Evolutionary conservation across 2,329 filamentous ascomycete genomes (phyloP).

Genomic region (Pseudogymnoascus sp.): DNA sequence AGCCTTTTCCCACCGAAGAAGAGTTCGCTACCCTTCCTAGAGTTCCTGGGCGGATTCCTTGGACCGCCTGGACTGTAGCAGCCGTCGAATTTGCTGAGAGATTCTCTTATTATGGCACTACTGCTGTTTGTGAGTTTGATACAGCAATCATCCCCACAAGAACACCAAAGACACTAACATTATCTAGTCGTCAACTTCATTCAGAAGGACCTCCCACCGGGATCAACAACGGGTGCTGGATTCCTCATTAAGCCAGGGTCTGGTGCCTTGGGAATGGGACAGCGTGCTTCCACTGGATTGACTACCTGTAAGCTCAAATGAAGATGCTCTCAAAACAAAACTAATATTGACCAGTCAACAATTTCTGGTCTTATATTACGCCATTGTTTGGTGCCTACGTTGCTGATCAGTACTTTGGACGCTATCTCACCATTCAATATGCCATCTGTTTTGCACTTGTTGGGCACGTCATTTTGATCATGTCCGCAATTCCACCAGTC

Average conservation of each 20-base stretch:
- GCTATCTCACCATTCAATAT: slow-evolving; percentile 50
- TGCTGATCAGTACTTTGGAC: slow-evolving; percentile 60
- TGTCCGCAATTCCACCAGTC: slow-evolving; percentile 55
- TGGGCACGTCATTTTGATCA: slow-evolving; percentile 59
- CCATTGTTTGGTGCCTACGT: slow-evolving; percentile 48
- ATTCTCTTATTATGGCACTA: slow-evolving; percentile 69
- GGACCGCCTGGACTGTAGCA: slow-evolving; percentile 61
- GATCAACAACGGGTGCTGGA: slow-evolving; percentile 38
- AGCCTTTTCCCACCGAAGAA: slow-evolving; percentile 48
- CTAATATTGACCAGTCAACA: slow-evolving; percentile 34
- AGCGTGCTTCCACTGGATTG: slow-evolving; percentile 43
- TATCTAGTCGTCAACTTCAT: slow-evolving; percentile 12
- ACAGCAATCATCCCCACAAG: not conserved
- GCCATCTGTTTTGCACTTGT: slow-evolving; percentile 52
- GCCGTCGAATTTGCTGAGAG: slow-evolving; percentile 69
- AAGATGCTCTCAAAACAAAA: slow-evolving; percentile 22
- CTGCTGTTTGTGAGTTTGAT: slow-evolving; percentile 51
- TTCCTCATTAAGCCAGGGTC: slow-evolving; percentile 32
- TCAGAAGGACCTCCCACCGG: not conserved
- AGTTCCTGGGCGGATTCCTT: slow-evolving; percentile 57
- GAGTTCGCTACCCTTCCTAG: slow-evolving; percentile 54
- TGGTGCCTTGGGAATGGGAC: slow-evolving; percentile 39
- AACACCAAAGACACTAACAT: slow-evolving; percentile 21
- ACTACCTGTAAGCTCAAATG: slow-evolving; percentile 30
- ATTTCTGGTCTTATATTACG: slow-evolving; percentile 46